phyloP scores from a whole-genome alignment of 148 eudicot genomes.

The Linanthus parryae region DNA sequence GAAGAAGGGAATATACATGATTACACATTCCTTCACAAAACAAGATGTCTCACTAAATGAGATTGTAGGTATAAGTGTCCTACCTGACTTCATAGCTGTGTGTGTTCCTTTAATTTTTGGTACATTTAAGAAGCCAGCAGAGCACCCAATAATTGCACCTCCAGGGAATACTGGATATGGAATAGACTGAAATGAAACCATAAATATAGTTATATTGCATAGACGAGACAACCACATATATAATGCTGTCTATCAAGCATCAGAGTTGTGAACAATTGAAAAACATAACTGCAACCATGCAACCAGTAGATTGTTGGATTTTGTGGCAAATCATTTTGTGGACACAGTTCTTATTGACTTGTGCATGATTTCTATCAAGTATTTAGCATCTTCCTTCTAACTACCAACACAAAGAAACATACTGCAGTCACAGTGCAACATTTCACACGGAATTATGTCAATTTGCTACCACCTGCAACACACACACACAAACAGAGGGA shows the following conservation, averaged over 20 bases:
- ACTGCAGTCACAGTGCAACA: too few species aligned
- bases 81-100: constrained; percentile 99
- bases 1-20: too few species aligned
- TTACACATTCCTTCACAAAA: too few species aligned
- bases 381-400: too few species aligned
- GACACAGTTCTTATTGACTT: too few species aligned
- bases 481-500: background rate
- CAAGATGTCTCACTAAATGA: background rate
- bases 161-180: constrained; percentile 99
- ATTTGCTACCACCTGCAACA: background rate
- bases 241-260: constrained; percentile 4
- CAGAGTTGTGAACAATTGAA: constrained; percentile 3
- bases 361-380: too few species aligned
- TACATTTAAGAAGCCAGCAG: constrained; percentile 96
- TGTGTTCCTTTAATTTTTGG: constrained; percentile 97
- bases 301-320: too few species aligned
- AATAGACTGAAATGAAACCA: constrained; percentile 91
- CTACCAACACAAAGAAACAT: too few species aligned
- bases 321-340: too few species aligned
- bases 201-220: constrained; percentile 32
- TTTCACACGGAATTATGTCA: background rate
- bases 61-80: background rate
- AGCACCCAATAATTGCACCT: constrained; percentile 94
- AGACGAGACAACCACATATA: too few species aligned
- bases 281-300: too few species aligned